These are phyloP conservation scores for Erysimum pusillum DNA, from an alignment of 441 rosid genomes.

Conservation along the genomic window DNA sequence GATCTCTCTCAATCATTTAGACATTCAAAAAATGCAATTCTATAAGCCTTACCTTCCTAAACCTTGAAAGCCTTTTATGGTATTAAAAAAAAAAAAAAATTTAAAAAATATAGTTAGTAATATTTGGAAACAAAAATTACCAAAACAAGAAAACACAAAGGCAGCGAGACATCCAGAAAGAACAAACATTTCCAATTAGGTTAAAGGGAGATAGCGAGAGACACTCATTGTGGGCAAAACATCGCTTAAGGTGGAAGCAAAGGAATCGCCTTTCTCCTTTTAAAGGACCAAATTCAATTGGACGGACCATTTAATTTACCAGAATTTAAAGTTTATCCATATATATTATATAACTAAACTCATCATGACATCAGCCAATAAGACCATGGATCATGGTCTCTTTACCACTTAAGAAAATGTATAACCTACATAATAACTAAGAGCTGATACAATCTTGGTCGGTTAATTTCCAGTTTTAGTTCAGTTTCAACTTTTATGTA, in stretches of 20 bases:
- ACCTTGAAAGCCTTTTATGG: background rate
- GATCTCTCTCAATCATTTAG: background rate
- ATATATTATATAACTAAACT: slow-evolving; percentile 15
- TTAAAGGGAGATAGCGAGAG: slow-evolving; percentile 48
- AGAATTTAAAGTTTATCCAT: slow-evolving; percentile 16
- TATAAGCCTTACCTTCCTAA: background rate
- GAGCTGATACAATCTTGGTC: background rate
- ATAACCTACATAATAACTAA: slow-evolving; percentile 1
- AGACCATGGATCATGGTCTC: background rate
- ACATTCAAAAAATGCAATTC: background rate
- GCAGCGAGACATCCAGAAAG: slow-evolving; percentile 24
- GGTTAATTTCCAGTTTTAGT: background rate
- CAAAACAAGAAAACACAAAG: slow-evolving; percentile 17
- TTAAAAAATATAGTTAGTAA: no score
- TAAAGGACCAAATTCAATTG: slow-evolving; percentile 54
- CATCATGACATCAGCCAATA: background rate
- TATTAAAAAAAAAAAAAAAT: no score
- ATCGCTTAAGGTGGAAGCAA: slow-evolving; percentile 74
- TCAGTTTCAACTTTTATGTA: background rate
- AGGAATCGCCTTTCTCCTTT: slow-evolving; percentile 51
- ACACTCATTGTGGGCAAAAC: slow-evolving; percentile 53
- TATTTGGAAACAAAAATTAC: slow-evolving; percentile 6
- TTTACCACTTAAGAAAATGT: background rate
- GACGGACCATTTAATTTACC: slow-evolving; percentile 46
- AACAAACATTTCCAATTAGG: slow-evolving; percentile 52